phyloP scores from a whole-genome alignment of 208 protist genomes.

The Jaenimonas drosophilae region DNA sequence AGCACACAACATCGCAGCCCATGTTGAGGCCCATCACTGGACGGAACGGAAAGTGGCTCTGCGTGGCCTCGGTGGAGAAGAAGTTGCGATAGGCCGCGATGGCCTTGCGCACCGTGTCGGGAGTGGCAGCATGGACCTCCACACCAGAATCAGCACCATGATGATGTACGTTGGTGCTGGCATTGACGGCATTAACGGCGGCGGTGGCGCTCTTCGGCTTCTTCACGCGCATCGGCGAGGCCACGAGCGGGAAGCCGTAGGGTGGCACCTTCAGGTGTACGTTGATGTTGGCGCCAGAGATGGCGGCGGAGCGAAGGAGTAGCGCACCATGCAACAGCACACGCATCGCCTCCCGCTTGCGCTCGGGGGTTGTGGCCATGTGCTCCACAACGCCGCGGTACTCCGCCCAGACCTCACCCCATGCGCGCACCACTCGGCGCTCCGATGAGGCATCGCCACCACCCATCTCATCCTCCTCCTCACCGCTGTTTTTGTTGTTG shows the following conservation, averaged over 20 bases:
- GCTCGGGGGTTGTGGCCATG: conserved; percentile 52
- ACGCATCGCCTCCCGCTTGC: conserved; percentile 69
- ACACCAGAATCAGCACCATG: conserved; percentile 5
- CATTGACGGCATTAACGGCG: not conserved
- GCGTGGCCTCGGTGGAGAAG: conserved; percentile 51
- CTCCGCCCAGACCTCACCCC: conserved; percentile 82
- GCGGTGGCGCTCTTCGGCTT: conserved; percentile 3
- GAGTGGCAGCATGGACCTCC: conserved; percentile 23
- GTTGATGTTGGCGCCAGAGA: conserved; percentile 55
- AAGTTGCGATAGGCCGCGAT: conserved; percentile 43
- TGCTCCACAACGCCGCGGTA: conserved; percentile 45
- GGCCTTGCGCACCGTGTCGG: conserved; percentile 63
- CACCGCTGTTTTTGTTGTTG: not conserved
- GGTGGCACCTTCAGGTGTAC: conserved; percentile 65
- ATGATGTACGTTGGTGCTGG: conserved; percentile 1
- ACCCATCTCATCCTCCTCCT: not conserved
- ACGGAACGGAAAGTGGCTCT: conserved; percentile 59
- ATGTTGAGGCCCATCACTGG: conserved; percentile 62
- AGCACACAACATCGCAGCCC: conserved; percentile 73
- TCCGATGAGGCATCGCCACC: not conserved
- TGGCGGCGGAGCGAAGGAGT: conserved; percentile 56
- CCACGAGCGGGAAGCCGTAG: conserved; percentile 75
- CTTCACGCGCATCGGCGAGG: conserved; percentile 36
- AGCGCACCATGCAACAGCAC: conserved; percentile 75
- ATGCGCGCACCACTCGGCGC: conserved; percentile 46